Percentiles rank a stretch among this genome's conserved stretches.
phyloP scores from a whole-genome alignment of 2,329 filamentous ascomycete genomes.

The Aspergillus sp. region DNA sequence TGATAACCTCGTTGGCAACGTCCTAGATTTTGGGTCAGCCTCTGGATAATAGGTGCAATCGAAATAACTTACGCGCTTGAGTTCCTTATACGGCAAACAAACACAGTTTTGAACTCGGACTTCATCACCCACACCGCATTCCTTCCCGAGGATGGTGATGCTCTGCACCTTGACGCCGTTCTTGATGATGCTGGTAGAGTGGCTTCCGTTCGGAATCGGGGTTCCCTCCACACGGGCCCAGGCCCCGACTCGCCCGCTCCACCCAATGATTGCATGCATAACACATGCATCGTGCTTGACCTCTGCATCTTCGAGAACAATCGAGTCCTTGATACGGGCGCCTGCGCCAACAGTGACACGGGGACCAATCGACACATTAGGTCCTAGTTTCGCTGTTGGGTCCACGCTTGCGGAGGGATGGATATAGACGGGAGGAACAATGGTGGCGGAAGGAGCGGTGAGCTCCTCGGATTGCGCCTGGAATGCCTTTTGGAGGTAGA shows the following conservation, averaged over 20 bases:
- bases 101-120: slow-evolving; percentile 97
- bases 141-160: slow-evolving; percentile 95
- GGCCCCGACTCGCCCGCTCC: slow-evolving; percentile 93
- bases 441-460: slow-evolving; percentile 77
- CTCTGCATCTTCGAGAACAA: slow-evolving; percentile 91
- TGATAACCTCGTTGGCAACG: slow-evolving; percentile 69
- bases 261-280: slow-evolving; percentile 93
- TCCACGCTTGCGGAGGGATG: slow-evolving; percentile 89
- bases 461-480: slow-evolving; percentile 81
- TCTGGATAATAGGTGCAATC: background rate
- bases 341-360: slow-evolving; percentile 81
- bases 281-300: slow-evolving; percentile 97
- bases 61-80: slow-evolving; percentile 75
- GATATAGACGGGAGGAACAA: slow-evolving; percentile 91
- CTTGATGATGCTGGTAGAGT: slow-evolving; percentile 93
- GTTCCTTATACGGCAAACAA: slow-evolving; percentile 94
- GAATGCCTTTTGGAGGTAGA: slow-evolving; percentile 93
- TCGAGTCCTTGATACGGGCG: slow-evolving; percentile 89
- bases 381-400: slow-evolving; percentile 92
- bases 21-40: slow-evolving; percentile 27
- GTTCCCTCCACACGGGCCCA: slow-evolving; percentile 98
- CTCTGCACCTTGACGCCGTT: slow-evolving; percentile 98
- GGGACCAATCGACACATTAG: slow-evolving; percentile 95
- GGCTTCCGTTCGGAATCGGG: slow-evolving; percentile 80
- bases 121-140: slow-evolving; percentile 90